These are phyloP conservation scores for Zymoseptoria pseudotritici DNA, from an alignment of 2,329 filamentous ascomycete species.

Conservation along the genomic window DNA sequence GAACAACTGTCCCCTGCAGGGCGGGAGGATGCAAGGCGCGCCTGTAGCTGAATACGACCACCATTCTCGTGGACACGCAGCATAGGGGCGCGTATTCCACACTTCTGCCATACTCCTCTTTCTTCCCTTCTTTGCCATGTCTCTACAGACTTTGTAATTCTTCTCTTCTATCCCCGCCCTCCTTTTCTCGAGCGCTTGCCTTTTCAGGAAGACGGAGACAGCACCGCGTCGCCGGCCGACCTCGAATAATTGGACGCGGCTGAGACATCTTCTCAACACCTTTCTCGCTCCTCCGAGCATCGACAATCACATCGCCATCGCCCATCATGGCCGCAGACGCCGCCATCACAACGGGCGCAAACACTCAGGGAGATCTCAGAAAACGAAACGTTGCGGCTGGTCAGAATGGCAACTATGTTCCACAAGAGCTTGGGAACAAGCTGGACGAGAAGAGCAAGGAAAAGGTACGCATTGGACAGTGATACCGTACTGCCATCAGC, in stretches of 20 bases:
- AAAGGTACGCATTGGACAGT: constrained; percentile 32
- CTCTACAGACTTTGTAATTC: not conserved
- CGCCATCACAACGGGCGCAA: constrained; percentile 32
- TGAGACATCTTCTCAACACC: constrained; percentile 1
- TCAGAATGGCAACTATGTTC: constrained; percentile 27
- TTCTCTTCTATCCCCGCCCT: not conserved
- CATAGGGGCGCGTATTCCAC: not conserved
- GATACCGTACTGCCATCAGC: not conserved
- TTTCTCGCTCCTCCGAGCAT: not conserved
- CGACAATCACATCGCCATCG: constrained; percentile 1
- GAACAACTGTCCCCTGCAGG: not conserved
- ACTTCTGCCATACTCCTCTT: not conserved
- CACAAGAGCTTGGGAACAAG: constrained; percentile 21
- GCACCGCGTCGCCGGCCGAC: too few relatives aligned
- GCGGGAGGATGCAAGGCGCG: not conserved
- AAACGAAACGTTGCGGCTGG: constrained; percentile 37
- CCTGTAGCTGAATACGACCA: not conserved
- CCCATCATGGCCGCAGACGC: constrained; percentile 22
- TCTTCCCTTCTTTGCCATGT: not conserved
- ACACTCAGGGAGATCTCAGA: constrained; percentile 39
- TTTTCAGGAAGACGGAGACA: not conserved
- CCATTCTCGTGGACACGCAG: not conserved
- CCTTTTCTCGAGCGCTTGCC: not conserved
- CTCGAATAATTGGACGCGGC: not conserved
- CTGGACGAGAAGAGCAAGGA: constrained; percentile 41